Evolutionary conservation across 208 protist species (phyloP).

Genomic region (Trichomonas tenax): DNA sequence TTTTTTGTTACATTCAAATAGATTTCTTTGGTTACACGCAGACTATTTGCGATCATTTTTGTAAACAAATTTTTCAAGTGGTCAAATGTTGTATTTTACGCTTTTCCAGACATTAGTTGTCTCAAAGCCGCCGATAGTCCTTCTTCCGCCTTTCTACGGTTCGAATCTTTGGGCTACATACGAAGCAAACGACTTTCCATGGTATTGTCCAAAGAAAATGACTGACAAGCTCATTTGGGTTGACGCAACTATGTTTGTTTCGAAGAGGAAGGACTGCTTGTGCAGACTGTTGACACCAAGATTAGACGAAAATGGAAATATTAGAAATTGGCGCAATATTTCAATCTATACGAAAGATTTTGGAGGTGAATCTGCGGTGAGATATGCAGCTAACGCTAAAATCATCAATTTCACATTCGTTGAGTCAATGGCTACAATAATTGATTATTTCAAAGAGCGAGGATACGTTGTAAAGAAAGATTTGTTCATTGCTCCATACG

Average conservation of each 20-base stretch:
- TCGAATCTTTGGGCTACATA: neutral
- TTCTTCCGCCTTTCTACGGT: neutral
- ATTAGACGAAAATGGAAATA: neutral
- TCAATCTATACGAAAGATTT: neutral
- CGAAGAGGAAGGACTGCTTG: neutral
- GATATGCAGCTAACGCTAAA: neutral
- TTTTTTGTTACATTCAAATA: too few relatives aligned
- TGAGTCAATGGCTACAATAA: neutral
- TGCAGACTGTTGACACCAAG: neutral
- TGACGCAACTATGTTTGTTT: neutral
- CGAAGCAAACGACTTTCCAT: neutral
- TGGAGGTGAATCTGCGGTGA: neutral
- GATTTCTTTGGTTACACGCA: too few relatives aligned
- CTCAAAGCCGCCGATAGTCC: neutral
- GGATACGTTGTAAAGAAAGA: neutral
- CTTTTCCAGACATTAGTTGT: neutral
- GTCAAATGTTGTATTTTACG: too few relatives aligned
- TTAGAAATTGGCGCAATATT: neutral
- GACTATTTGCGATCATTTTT: too few relatives aligned
- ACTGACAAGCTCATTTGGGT: neutral
- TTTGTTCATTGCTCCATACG: neutral
- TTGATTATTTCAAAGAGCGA: neutral
- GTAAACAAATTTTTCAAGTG: too few relatives aligned
- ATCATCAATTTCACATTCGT: neutral
- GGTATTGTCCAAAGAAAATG: neutral